Base-by-base conservation (phyloP, 1,284 basidiomycete species). In the Cutaneotrichosporon mucoides region DNA sequence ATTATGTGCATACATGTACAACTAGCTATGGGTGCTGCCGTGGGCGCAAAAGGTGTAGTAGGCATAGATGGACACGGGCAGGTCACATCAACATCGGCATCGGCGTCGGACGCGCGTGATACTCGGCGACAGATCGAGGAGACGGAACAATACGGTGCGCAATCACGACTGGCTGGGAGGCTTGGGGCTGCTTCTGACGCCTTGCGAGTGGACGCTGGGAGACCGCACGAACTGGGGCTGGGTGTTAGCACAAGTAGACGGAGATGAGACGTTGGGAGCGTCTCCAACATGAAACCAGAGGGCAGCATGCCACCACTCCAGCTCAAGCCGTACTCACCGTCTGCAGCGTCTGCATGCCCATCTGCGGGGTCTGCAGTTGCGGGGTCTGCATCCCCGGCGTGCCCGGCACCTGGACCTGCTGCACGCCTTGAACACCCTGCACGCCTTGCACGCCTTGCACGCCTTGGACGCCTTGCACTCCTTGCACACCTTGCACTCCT, bases 161-260 rank as follows among this genome's bases (percentile, higher is more conserved):
- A 24, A 24, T 41, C 37, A 24, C 9, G 36, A 38, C 53, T 55
- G 46, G 38, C 45, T 48, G 9, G 59, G 59, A 16, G 59, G 59
- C 46, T 60, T 60, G n/a, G 59, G 59, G 40, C 54, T 56, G 49
- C 44, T 53, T 15, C 59, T 44, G 40, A 60, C 51, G 11, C 59
- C 59, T 33, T 60, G 58, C 48, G 58, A 59, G 24, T 61, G 60
- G 9, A 61, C 56, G 44, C 60, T 61, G 7, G 60, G 60, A 12
- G 48, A 52, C 1, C 60, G 52, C 36, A 55, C 60, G 46, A 61
- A 61, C 43, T 61, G 59, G 7, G 52, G 51, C 52, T 49, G 41
- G 13, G 24, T 24, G 24, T 24, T 24, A 24, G 24, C 24, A 24
- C 24, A 24, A 24, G 24, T 24, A 24, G 24, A 24, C 24, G 24